phyloP scores from a whole-genome alignment of 345 rosid species.

The Acer yangbiense region DNA sequence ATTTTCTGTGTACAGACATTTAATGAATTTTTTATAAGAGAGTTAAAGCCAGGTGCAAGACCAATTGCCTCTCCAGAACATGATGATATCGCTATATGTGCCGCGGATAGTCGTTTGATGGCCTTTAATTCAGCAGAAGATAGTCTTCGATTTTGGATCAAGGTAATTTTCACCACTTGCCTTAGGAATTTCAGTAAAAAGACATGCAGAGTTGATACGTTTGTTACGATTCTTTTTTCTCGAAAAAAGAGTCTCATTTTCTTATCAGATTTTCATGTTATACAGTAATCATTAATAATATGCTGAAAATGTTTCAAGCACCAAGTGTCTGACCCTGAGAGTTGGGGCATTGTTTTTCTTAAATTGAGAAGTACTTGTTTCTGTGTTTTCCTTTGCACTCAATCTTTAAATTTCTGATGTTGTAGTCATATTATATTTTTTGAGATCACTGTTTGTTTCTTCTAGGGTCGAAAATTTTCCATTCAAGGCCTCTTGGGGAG shows the following conservation, averaged over 20 bases:
- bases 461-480: slow-evolving; percentile 84
- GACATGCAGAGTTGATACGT: neutral
- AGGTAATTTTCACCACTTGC: slow-evolving; percentile 45
- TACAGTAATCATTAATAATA: neutral
- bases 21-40: slow-evolving; percentile 89
- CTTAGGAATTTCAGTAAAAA: slow-evolving; percentile 5
- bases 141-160: slow-evolving; percentile 81
- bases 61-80: slow-evolving; percentile 54
- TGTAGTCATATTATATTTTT: neutral
- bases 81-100: slow-evolving; percentile 72
- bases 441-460: neutral
- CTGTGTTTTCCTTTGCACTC: slow-evolving; percentile 5
- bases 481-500: slow-evolving; percentile 83
- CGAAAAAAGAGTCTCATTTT: neutral
- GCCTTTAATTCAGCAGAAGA: slow-evolving; percentile 73
- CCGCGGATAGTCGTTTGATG: slow-evolving; percentile 86
- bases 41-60: slow-evolving; percentile 82
- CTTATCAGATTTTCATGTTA: neutral
- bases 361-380: neutral
- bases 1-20: slow-evolving; percentile 59
- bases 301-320: neutral
- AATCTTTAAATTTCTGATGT: neutral
- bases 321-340: neutral
- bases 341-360: neutral
- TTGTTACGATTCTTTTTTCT: neutral